Evolutionary conservation across 352 stramenopile species (phyloP).

Genomic region (Globisporangium carolinianum): DNA sequence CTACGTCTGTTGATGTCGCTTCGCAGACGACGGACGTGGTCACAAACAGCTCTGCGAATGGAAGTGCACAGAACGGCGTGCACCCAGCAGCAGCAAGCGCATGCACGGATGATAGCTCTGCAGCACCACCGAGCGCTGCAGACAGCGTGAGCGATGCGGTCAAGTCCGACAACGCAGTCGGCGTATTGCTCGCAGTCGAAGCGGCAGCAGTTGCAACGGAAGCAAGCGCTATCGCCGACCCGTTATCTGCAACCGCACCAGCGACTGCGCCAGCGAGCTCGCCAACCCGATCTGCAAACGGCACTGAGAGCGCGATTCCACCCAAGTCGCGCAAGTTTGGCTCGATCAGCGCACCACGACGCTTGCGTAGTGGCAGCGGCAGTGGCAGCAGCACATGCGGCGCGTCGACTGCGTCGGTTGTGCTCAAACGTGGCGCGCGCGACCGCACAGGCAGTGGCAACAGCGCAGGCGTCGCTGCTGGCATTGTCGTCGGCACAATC

Average conservation of each 20-base stretch:
- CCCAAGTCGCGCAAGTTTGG: conserved; percentile 27
- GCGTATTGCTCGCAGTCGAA: not conserved
- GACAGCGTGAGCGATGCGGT: too few relatives aligned
- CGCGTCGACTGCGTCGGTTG: conserved; percentile 11
- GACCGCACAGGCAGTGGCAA: conserved; percentile 23
- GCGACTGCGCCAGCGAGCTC: not conserved
- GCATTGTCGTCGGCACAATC: conserved; percentile 10
- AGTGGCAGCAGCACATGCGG: conserved; percentile 29
- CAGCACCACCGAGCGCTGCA: too few relatives aligned
- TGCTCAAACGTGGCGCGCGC: conserved; percentile 14
- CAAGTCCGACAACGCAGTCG: not conserved
- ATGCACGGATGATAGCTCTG: too few relatives aligned
- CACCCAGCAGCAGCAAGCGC: not conserved
- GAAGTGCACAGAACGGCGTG: not conserved
- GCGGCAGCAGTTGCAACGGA: not conserved
- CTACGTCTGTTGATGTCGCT: not conserved
- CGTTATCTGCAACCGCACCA: not conserved
- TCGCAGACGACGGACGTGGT: not conserved
- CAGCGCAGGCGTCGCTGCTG: conserved; percentile 1
- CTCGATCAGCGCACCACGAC: conserved; percentile 17
- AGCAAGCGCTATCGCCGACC: not conserved
- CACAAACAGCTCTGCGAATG: not conserved
- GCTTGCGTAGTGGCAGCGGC: conserved; percentile 47
- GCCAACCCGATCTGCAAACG: not conserved
- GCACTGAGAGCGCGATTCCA: conserved; percentile 14